Conservation (phyloP, 2,329 filamentous ascomycete species). For the Penicillium thymicola region DNA sequence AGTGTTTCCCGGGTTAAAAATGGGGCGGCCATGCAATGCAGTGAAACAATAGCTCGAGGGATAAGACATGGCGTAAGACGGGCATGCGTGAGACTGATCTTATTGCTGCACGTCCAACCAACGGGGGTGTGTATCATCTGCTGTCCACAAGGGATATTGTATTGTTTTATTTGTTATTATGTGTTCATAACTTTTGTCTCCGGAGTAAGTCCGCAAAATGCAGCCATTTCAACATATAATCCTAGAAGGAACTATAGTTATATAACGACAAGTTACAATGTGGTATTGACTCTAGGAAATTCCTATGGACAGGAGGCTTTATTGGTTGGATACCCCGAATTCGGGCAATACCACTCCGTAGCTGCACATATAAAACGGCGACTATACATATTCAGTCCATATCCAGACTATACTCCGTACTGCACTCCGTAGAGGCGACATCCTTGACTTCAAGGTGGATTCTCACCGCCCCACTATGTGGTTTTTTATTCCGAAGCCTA, state of each 20-base stretch:
- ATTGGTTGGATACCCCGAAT: background rate
- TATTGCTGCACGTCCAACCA: background rate
- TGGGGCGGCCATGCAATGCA: background rate
- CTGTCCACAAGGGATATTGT: no score
- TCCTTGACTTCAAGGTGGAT: background rate
- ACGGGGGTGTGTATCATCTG: background rate
- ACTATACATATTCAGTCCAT: background rate
- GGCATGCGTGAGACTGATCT: background rate
- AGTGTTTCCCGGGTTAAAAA: background rate
- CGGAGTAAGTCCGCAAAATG: background rate
- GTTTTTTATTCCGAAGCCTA: background rate
- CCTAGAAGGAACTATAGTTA: no score
- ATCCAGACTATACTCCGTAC: background rate
- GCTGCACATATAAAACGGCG: background rate
- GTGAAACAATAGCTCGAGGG: background rate
- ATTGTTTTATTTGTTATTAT: no score
- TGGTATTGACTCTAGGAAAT: background rate
- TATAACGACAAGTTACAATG: no score
- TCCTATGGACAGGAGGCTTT: background rate
- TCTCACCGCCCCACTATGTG: constrained; percentile 12
- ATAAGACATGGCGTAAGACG: background rate
- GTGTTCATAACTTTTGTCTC: background rate
- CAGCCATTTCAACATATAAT: background rate
- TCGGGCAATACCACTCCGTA: background rate
- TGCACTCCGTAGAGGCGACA: background rate